Evolutionary conservation across 768 basidiomycete species (phyloP).

Genomic region (Tricholoma terreum): DNA sequence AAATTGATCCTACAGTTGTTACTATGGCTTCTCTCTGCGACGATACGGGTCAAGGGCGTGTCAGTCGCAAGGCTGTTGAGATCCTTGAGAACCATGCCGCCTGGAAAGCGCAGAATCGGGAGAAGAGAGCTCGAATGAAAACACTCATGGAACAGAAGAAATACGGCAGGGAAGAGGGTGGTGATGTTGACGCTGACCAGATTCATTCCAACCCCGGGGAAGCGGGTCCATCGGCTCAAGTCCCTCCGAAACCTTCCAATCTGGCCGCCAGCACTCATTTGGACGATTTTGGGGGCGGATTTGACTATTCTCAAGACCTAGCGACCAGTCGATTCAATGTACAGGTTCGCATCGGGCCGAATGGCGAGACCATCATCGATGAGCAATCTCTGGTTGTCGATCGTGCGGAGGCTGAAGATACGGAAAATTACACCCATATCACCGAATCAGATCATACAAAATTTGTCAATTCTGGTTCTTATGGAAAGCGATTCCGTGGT

Average conservation of each 20-base stretch:
- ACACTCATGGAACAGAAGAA: conserved; percentile 69
- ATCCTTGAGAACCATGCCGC: conserved; percentile 67
- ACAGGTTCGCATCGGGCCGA: conserved; percentile 84
- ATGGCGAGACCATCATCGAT: conserved; percentile 84
- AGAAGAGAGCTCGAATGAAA: conserved; percentile 63
- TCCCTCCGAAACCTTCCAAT: conserved; percentile 13
- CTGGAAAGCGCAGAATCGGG: conserved; percentile 69
- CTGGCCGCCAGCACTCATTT: conserved; percentile 16
- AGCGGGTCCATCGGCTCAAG: conserved; percentile 13
- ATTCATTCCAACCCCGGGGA: conserved; percentile 16
- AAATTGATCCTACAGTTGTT: conserved; percentile 77
- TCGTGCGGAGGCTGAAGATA: conserved; percentile 64
- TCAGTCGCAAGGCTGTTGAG: conserved; percentile 74
- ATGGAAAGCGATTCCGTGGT: conserved; percentile 76
- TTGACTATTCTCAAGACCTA: conserved; percentile 67
- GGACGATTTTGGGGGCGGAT: conserved; percentile 55
- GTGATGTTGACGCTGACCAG: conserved; percentile 17
- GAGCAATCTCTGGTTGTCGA: conserved; percentile 83
- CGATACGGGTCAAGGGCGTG: conserved; percentile 75
- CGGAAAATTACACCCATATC: conserved; percentile 70
- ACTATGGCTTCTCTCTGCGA: conserved; percentile 80
- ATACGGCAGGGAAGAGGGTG: conserved; percentile 57
- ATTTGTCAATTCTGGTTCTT: conserved; percentile 82
- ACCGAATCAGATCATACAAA: conserved; percentile 81
- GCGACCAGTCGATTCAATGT: conserved; percentile 74